Percentiles rank a stretch among this genome's conserved stretches.
phyloP scores from a whole-genome alignment of 352 stramenopile species.

The Phytopythium cucurbitacearum region DNA sequence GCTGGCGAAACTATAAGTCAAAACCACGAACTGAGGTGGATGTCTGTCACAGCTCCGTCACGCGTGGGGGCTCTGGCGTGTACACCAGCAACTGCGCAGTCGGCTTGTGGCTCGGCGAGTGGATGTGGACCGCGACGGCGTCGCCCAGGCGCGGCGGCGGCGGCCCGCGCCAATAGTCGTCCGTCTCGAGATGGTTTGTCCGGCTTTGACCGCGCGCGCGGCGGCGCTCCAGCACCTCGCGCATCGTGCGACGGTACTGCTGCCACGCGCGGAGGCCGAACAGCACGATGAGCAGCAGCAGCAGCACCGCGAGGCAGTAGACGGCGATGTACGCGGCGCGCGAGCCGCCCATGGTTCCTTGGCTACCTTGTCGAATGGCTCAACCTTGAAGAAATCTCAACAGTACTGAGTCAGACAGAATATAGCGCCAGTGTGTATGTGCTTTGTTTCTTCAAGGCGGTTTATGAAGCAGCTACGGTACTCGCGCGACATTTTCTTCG shows the following conservation, averaged over 20 bases:
- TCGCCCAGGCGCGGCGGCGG: background rate
- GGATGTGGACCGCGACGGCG: background rate
- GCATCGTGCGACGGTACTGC: slow-evolving; percentile 20
- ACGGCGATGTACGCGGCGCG: slow-evolving; percentile 19
- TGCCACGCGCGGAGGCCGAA: slow-evolving; percentile 23
- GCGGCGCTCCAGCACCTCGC: slow-evolving; percentile 19
- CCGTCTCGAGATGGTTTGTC: slow-evolving; percentile 8
- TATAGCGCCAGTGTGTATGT: no score
- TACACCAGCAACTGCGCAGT: background rate
- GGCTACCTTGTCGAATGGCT: background rate
- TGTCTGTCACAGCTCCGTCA: background rate
- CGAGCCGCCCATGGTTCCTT: slow-evolving; percentile 3
- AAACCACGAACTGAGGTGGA: no score
- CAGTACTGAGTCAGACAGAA: no score
- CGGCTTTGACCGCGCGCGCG: slow-evolving; percentile 18
- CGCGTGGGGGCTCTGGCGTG: background rate
- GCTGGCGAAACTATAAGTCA: no score
- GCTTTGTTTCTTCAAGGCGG: no score
- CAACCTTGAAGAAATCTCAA: no score
- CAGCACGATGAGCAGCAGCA: slow-evolving; percentile 17
- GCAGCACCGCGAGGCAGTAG: slow-evolving; percentile 26
- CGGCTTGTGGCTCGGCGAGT: background rate
- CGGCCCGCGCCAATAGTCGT: slow-evolving; percentile 19
- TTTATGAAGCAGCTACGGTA: no score
- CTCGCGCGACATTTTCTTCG: no score